Evolutionary conservation across 768 basidiomycete genomes (phyloP), one percentile per base, ranked within the genome.

Genomic region (Suillus subaureus): DNA sequence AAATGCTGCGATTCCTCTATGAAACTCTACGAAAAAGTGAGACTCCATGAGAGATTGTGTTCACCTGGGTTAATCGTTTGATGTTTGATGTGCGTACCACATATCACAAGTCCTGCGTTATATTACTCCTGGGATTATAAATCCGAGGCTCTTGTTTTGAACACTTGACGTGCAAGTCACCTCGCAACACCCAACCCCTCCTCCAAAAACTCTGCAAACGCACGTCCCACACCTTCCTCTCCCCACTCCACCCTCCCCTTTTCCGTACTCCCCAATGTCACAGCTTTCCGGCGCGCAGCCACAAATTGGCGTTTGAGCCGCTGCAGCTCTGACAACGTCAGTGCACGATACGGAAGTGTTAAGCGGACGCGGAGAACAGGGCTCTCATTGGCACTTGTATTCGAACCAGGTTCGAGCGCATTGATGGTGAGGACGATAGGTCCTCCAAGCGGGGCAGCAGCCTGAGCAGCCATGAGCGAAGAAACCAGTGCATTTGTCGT

Each of bases 161-260:
- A 51, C 16, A 28, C 28, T 28, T 21, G 21, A 21, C 11, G 18
- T 1, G 39, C 18, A 28, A 26, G 57, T 60, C 58, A 60, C 18
- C 39, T 28, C 11, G 23, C 26, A 26, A 60, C 40, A 42, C 18
- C 39, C 39, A 60, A 6, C 9, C 58, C 40, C 74, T 93, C 90
- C 74, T 90, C 88, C 66, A 94, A 74, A 78, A 92, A 93, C 58
- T 72, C 73, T 54, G 84, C 85, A 81, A 94, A 94, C 72, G 89
- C 93, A 26, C 75, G 66, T n/a, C 84, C 86, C 23, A 95, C 83
- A 64, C 84, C 87, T 69, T 85, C 84, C 72, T 92, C 91, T 65
- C 81, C 85, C 90, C 92, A 95, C 69, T 92, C 88, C 35, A 95
- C 88, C n/a, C 73, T 74, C 0, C 47, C 47, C 6, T 49, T 49